Base-by-base conservation (phyloP, 2,329 filamentous ascomycete species). In the Nannizziopsis arthrosporioides region DNA sequence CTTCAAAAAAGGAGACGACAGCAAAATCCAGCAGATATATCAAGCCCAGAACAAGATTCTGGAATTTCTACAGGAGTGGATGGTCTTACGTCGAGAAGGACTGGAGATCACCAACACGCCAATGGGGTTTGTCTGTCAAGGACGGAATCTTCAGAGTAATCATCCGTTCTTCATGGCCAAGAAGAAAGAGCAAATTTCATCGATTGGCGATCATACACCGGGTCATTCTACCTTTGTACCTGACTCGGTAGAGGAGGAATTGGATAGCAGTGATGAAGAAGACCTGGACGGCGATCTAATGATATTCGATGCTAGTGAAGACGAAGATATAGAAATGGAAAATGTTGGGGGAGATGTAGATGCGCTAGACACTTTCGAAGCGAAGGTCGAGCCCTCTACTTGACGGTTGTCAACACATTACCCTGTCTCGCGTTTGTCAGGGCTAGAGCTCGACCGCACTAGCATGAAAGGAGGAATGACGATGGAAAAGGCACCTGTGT, bases 101-200 rank as follows among this genome's bases (percentile, higher is more conserved):
- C 62, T 64, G 41, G 63, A 65, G 9, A 60, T 64, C 11, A 57
- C 54, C 0, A 56, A 64, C 41, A 65, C 63, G 0, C 61, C 61
- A 1, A 64, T 66, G 59, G 64, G 63, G 0, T 61, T 63, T 37
- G 44, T 67, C 2, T 63, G 61, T 48, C 58, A 61, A 11, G 58
- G 60, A 0, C 56, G 56, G 49, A 42, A 37, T 12, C 53, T 64
- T 3, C 54, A 53, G 6, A 35, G 44, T 34, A 55, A 58, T 9
- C 60, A 61, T 46, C 55, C 61, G 2, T 64, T 64, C 50, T 63
- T 63, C 50, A 9, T 15, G 18, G 34, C 11, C 10, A 14, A 31
- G 10, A 46, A 35, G 14, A 31, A 40, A 18, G 35, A 14, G 8
- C 14, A 15, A 2, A 7, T n/a, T 27, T 27, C 22, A 3, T 7